Base-by-base conservation (phyloP, 192 early-diverging fungal genomes). In the Umbelopsis sp. region DNA sequence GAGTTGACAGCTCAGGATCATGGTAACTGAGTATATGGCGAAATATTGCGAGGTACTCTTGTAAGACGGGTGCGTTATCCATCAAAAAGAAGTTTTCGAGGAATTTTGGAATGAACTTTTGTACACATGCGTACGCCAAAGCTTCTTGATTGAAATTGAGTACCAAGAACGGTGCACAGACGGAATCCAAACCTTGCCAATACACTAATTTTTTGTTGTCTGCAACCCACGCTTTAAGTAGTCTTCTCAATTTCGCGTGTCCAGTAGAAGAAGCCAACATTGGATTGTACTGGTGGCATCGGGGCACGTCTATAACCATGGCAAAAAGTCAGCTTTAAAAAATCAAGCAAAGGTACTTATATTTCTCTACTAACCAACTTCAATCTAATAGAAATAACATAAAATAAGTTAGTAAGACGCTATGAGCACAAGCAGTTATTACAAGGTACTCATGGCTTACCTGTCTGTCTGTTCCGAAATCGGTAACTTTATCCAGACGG, bases 101-200 rank as follows among this genome's bases (percentile, higher is more conserved):
- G 74, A 86, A 91, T 64, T 84, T 85, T 33, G 85, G 86, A 33
- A 93, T 77, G 66, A 94, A 92, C 16, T 68, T 67, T 68, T 87
- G 81, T 16, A 93, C 71, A 70, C 87, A 91, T 6, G 81, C 70
- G 80, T 91, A 93, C 12, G 91, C 90, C 16, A 92, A 70, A 1
- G 87, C 85, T 69, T 94, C 92, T 48, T 93, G 82, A 70, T 89
- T 87, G 67, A 91, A 94, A 61, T 91, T 90, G 16, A 94, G 72
- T 1, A 88, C 84, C 51, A 94, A 66, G 70, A 94, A 94, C 2
- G 90, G 89, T 4, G 92, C 91, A 69, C 86, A 86, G 5, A 93
- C 70, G 2, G 90, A 93, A 75, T 93, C 91, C 49, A 94, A 75
- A 0, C 91, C 92, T 86, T 94, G 92, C 92, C 92, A 94, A 73